Conservation (phyloP, 2,329 filamentous ascomycete species). For the Alternaria metachromatica region DNA sequence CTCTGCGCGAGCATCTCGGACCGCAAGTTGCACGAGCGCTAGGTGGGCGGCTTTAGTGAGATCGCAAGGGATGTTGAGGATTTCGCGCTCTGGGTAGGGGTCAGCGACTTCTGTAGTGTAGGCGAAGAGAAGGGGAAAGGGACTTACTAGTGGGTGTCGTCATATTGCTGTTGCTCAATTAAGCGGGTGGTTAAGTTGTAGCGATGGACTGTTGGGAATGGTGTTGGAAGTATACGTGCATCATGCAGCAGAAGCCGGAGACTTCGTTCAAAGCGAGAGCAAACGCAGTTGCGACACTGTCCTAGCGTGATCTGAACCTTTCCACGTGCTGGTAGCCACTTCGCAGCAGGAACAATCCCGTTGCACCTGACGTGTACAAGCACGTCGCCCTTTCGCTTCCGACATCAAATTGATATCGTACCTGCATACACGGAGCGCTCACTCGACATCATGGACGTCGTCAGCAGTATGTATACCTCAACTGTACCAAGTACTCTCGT, state of each 20-base stretch:
- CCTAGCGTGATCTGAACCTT: background rate
- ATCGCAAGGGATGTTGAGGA: background rate
- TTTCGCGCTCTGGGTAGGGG: background rate
- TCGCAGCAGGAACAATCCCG: background rate
- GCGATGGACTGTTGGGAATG: background rate
- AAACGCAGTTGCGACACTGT: background rate
- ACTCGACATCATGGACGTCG: background rate
- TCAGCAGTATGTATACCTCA: background rate
- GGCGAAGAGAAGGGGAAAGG: background rate
- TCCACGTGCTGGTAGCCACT: background rate
- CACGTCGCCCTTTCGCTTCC: background rate
- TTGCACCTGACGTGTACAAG: background rate
- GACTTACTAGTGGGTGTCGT: background rate
- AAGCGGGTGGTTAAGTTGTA: background rate
- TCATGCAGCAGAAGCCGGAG: background rate
- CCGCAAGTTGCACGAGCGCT: background rate
- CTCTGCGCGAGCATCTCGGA: background rate
- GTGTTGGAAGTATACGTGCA: background rate
- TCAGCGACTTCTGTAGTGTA: background rate
- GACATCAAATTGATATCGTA: background rate
- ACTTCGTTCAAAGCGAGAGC: background rate
- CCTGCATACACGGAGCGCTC: background rate
- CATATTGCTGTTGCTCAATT: background rate
- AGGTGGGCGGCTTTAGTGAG: too few relatives aligned
- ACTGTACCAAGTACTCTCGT: background rate